Base-by-base conservation (phyloP, 2,329 filamentous ascomycete species). In the Incumbomyces lentus region DNA sequence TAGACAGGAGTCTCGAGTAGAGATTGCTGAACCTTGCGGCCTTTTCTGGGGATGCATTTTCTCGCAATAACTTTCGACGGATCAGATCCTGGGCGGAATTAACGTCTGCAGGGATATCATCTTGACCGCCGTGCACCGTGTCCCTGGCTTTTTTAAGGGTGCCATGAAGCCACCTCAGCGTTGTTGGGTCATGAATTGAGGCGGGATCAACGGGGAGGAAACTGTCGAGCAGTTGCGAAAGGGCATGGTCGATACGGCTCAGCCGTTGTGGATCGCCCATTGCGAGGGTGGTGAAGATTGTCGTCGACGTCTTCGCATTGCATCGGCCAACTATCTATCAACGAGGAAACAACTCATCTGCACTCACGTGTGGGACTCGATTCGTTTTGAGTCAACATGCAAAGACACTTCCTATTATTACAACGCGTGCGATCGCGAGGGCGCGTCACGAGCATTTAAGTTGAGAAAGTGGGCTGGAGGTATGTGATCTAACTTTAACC, bases 81-180 rank as follows among this genome's bases (percentile, higher is more conserved):
- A 98, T 95, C 58, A 94, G 69, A 63, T 95, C 88, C 26, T 86
- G 86, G 45, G 89, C 88, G 72, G 95, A 89, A 62, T 94, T 90
- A 53, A 94, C 82, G 56, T 72, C 72, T 49, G 62, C 31, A 11
- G 54, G 54, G 26, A 55, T 52, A 44, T 44, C 44, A 18, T 34
- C 16, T 14, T 48, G 45, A 6, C 53, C 45, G 56, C 60, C 63
- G 59, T 64, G 68, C 52, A 73, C 68, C 42, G 68, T 67, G 40
- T 65, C 64, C 51, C 64, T 66, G 35, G 74, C 75, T 52, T 71
- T 66, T 16, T 73, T 67, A 48, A 74, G 68, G 19, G 75, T 73
- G 52, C 78, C 74, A 52, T 85, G 78, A 60, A 86, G 79, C 52
- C 82, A 78, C 57, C 82, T 72, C 60, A 88, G 79, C 16, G 78